Evolutionary conservation across 2,329 filamentous ascomycete genomes (phyloP), one percentile per base, ranked within the genome.

Genomic region (Basipetospora chlamydospora): DNA sequence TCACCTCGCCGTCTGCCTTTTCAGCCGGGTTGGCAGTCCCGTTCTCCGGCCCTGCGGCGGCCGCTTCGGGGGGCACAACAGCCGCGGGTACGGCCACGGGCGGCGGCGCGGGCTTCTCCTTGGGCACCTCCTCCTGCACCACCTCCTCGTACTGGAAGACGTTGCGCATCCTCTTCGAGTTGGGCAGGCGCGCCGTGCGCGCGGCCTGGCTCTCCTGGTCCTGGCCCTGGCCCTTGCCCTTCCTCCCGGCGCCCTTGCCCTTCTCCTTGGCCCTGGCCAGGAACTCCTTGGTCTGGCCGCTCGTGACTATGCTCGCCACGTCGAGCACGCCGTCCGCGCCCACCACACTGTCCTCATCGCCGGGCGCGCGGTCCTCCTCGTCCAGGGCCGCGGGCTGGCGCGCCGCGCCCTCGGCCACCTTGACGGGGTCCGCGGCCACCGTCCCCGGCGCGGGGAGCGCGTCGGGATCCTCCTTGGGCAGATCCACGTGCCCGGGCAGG

Each of bases 201-300:
- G 70, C 66, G 6, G 66, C 57, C 18, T 37, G 35, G 10, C 20
- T 13, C 8, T 56, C 60, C 13, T 60, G 52, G 34, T 71, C 69
- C 7, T 58, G 61, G 21, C 77, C 71, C 48, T 73, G 68, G 25
- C 68, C 68, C 46, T 77, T 75, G 8, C 61, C 66, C 28, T 67
- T 66, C 48, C 79, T 80, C 45, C 69, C 73, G 16, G 67, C 63
- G 40, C 70, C 68, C 5, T 67, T 65, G 64, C 83, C 87, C 50
- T 87, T 80, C 51, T 77, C 80, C 50, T 88, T 82, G 53, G 83
- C 85, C 58, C 83, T 82, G 8, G 81, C 83, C 5, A 90, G 61
- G 47, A 86, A 88, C 48, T 90, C 83, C 46, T 76, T 74, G 46
- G 84, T 84, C 54, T 85, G 81, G 22, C 83, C 83, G 46, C 76